Percentiles rank a stretch among this genome's conserved stretches.
Conservation (phyloP, 1,284 basidiomycete species). For the Ustilago esculenta region DNA sequence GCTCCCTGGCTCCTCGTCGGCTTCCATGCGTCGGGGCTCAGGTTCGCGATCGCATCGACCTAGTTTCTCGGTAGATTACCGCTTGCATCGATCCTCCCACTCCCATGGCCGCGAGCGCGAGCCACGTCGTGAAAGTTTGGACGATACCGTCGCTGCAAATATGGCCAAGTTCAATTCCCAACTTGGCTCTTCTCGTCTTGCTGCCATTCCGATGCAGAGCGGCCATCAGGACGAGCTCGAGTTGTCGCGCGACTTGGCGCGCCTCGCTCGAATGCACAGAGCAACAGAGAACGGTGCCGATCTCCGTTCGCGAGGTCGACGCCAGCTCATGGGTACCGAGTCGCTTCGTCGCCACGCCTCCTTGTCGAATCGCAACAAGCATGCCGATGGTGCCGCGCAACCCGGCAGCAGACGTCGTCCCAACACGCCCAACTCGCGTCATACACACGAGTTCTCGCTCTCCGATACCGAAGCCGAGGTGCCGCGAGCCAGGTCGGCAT, state of each 20-base stretch:
- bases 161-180: conserved; percentile 14
- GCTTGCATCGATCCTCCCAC: background rate
- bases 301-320: conserved; percentile 7
- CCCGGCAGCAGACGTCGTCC: background rate
- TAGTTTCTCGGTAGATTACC: conserved; percentile 44
- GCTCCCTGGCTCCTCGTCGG: conserved; percentile 24
- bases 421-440: conserved; percentile 7
- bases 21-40: conserved; percentile 26
- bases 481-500: conserved; percentile 26
- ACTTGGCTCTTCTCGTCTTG: conserved; percentile 12
- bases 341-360: conserved; percentile 32
- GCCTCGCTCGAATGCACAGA: conserved; percentile 41
- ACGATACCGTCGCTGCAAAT: conserved; percentile 23
- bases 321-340: conserved; percentile 8
- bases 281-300: conserved; percentile 11
- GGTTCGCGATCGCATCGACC: conserved; percentile 34
- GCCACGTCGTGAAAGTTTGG: conserved; percentile 26
- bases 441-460: conserved; percentile 44
- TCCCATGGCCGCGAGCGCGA: conserved; percentile 23
- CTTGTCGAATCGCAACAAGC: conserved; percentile 18
- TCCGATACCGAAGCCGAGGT: conserved; percentile 55
- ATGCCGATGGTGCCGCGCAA: background rate
- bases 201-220: conserved; percentile 6
- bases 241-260: conserved; percentile 38
- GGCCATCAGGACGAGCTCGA: conserved; percentile 37